Evolutionary conservation across 805 yeast species (phyloP).

Genomic region (Sugiyamaella boreocaroliniensis): DNA sequence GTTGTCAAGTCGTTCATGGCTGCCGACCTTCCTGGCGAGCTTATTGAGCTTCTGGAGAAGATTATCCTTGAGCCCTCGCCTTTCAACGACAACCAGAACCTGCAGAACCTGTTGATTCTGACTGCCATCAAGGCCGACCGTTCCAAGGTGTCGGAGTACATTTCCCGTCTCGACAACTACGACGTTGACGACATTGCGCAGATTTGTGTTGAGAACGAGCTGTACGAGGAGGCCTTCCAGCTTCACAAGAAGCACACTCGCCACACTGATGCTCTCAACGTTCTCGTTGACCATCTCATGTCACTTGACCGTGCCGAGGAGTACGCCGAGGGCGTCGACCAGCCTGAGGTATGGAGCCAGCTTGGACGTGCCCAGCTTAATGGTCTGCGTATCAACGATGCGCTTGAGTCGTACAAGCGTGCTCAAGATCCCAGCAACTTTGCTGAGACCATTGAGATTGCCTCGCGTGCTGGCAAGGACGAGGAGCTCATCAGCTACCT

Average conservation of each 20-base stretch:
- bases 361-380: constrained; percentile 93
- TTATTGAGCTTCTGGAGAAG: constrained; percentile 91
- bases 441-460: constrained; percentile 85
- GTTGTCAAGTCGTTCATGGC: constrained; percentile 96
- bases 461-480: constrained; percentile 93
- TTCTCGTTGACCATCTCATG: constrained; percentile 85
- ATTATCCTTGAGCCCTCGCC: constrained; percentile 96
- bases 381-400: constrained; percentile 86
- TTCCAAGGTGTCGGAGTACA: constrained; percentile 70
- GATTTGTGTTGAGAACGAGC: constrained; percentile 78
- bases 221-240: constrained; percentile 90
- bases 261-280: constrained; percentile 74
- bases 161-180: constrained; percentile 83
- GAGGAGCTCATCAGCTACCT: constrained; percentile 85
- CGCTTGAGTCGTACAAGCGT: constrained; percentile 83
- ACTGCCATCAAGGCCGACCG: constrained; percentile 96
- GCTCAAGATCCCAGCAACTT: constrained; percentile 89
- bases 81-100: constrained; percentile 87
- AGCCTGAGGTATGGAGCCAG: constrained; percentile 87
- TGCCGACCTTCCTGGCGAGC: constrained; percentile 84
- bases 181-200: constrained; percentile 94
- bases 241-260: constrained; percentile 80
- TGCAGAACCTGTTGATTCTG: constrained; percentile 85
- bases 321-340: constrained; percentile 84
- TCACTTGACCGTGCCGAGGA: constrained; percentile 91